Conservation (phyloP, 495 filamentous ascomycete genomes). For the Talaromyces trachyspermus region DNA sequence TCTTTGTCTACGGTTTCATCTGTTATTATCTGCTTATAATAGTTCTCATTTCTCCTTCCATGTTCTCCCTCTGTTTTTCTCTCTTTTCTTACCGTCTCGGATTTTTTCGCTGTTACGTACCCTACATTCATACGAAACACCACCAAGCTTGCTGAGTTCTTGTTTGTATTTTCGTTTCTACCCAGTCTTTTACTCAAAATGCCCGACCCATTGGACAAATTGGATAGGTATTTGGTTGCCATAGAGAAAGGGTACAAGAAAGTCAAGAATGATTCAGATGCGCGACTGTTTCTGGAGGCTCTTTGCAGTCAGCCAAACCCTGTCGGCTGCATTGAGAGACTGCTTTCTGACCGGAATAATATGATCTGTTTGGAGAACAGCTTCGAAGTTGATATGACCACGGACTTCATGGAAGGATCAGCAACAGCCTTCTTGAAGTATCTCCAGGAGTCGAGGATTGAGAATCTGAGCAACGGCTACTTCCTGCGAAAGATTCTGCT, state of each 20-base stretch:
- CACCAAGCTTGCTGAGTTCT: too few relatives aligned
- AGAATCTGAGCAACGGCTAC: constrained; percentile 40
- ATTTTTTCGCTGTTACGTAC: too few relatives aligned
- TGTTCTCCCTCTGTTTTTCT: too few relatives aligned
- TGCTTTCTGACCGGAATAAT: constrained; percentile 36
- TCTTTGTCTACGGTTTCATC: too few relatives aligned
- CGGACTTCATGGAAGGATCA: constrained; percentile 35
- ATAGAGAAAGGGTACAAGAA: constrained; percentile 14
- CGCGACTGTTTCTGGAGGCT: constrained; percentile 51
- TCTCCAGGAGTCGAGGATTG: constrained; percentile 21
- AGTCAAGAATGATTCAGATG: constrained; percentile 24
- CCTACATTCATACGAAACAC: too few relatives aligned
- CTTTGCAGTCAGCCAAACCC: constrained; percentile 39
- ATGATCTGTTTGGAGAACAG: constrained; percentile 34
- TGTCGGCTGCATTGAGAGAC: constrained; percentile 41
- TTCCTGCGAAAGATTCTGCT: constrained; percentile 42
- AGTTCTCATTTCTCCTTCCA: too few relatives aligned
- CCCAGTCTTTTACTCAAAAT: too few relatives aligned
- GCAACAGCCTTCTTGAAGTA: constrained; percentile 11
- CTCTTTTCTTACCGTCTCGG: too few relatives aligned
- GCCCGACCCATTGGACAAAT: neutral
- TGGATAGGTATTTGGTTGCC: constrained; percentile 13
- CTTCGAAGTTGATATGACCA: constrained; percentile 35
- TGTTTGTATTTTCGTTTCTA: too few relatives aligned
- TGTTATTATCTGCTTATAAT: too few relatives aligned